Percentiles rank a stretch among this genome's conserved stretches.
Conservation (phyloP, 306 rosid species). For the Castanea sativa region DNA sequence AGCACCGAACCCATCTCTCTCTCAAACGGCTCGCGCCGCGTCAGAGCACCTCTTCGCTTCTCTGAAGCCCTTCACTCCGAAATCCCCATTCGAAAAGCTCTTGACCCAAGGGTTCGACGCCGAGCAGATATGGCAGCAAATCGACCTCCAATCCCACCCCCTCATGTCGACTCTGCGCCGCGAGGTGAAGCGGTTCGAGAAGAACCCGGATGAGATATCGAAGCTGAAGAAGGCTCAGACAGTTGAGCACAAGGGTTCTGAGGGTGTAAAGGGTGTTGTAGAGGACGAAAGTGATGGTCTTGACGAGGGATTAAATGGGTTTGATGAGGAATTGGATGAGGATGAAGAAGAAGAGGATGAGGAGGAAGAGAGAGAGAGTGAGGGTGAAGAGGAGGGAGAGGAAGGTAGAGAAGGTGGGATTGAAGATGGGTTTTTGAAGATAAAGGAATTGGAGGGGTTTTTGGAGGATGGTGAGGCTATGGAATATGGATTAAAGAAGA, state of each 20-base stretch:
- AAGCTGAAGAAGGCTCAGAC: slow-evolving; percentile 31
- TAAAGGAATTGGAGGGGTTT: slow-evolving; percentile 65
- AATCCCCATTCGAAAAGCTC: slow-evolving; percentile 71
- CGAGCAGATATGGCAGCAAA: slow-evolving; percentile 99
- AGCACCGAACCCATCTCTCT: slow-evolving; percentile 41
- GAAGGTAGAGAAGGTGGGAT: slow-evolving; percentile 41
- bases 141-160: slow-evolving; percentile 83
- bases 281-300: slow-evolving; percentile 38
- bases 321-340: slow-evolving; percentile 38
- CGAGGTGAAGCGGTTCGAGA: slow-evolving; percentile 52
- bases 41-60: slow-evolving; percentile 62
- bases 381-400: slow-evolving; percentile 4
- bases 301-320: slow-evolving; percentile 52
- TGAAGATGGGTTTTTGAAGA: slow-evolving; percentile 71
- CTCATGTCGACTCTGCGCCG: slow-evolving; percentile 62
- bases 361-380: slow-evolving; percentile 13
- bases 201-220: slow-evolving; percentile 51
- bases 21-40: slow-evolving; percentile 66
- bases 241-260: slow-evolving; percentile 28
- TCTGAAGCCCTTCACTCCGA: slow-evolving; percentile 60
- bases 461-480: slow-evolving; percentile 60
- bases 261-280: not conserved
- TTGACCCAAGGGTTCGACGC: slow-evolving; percentile 78
- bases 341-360: slow-evolving; percentile 10
- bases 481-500: slow-evolving; percentile 44